A percentile compares a stretch with the other conserved stretches of the same genome.
These are phyloP conservation scores for Melampsora occidentalis DNA, from an alignment of 1,284 basidiomycete genomes.

Conservation along the genomic window DNA sequence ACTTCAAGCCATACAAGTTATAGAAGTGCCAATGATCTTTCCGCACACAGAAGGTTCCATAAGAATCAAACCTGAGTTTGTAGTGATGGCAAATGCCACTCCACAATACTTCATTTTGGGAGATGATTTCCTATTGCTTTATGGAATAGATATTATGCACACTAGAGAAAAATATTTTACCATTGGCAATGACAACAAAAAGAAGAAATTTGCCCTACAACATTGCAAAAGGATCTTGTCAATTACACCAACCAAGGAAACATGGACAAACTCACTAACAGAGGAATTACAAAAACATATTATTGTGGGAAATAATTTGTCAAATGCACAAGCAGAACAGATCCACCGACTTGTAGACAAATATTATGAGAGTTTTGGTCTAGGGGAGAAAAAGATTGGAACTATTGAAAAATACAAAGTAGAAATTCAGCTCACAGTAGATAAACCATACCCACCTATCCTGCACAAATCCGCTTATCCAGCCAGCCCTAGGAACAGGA, in stretches of 20 bases:
- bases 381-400: not conserved
- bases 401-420: not conserved
- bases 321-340: no score
- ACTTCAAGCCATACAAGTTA: not conserved
- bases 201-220: no score
- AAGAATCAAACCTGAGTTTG: not conserved
- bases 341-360: not conserved
- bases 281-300: no score
- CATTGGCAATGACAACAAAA: no score
- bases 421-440: not conserved
- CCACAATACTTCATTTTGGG: not conserved
- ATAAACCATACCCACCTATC: conserved; percentile 16
- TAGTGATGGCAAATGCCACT: not conserved
- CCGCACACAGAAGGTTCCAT: not conserved
- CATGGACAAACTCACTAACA: no score
- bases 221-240: no score
- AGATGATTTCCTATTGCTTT: not conserved
- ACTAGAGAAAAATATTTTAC: no score
- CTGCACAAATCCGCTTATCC: conserved; percentile 16
- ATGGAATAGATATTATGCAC: no score
- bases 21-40: not conserved
- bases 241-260: no score
- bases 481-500: conserved; percentile 19
- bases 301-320: no score
- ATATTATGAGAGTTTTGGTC: not conserved